Conservation (phyloP, 2,329 filamentous ascomycete genomes). For the Periglandula ipomoeae region DNA sequence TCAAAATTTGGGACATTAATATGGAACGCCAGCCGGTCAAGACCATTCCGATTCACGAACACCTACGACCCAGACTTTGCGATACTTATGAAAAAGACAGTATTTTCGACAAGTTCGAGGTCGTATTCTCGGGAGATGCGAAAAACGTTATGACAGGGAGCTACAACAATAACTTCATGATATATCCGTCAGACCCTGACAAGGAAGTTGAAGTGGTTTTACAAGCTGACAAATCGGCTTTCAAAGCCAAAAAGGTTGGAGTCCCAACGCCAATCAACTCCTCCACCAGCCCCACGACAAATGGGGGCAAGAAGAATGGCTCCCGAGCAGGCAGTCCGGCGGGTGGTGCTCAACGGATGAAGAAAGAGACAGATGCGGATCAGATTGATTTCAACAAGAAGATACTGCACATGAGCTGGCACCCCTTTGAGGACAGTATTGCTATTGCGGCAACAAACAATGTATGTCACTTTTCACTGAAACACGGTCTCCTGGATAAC, state of each 20-base stretch:
- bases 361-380: slow-evolving; percentile 97
- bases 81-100: slow-evolving; percentile 99
- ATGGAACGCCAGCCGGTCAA: slow-evolving; percentile 98
- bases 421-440: slow-evolving; percentile 98
- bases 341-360: slow-evolving; percentile 75
- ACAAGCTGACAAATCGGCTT: slow-evolving; percentile 96
- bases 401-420: slow-evolving; percentile 99
- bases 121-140: slow-evolving; percentile 94
- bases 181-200: slow-evolving; percentile 91
- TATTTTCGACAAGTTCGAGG: slow-evolving; percentile 99
- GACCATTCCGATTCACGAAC: slow-evolving; percentile 97
- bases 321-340: slow-evolving; percentile 85
- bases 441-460: slow-evolving; percentile 99
- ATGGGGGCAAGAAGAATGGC: slow-evolving; percentile 75
- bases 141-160: slow-evolving; percentile 99
- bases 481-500: neutral
- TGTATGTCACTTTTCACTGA: slow-evolving; percentile 50
- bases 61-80: slow-evolving; percentile 85
- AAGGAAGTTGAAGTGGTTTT: slow-evolving; percentile 96
- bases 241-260: slow-evolving; percentile 99
- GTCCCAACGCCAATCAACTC: slow-evolving; percentile 94
- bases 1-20: slow-evolving; percentile 99
- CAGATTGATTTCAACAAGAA: slow-evolving; percentile 99
- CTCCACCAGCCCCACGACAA: slow-evolving; percentile 61
- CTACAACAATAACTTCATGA: slow-evolving; percentile 99